These are phyloP conservation scores for Didymella glomerata DNA, from an alignment of 2,329 filamentous ascomycete genomes.

Conservation along the genomic window DNA sequence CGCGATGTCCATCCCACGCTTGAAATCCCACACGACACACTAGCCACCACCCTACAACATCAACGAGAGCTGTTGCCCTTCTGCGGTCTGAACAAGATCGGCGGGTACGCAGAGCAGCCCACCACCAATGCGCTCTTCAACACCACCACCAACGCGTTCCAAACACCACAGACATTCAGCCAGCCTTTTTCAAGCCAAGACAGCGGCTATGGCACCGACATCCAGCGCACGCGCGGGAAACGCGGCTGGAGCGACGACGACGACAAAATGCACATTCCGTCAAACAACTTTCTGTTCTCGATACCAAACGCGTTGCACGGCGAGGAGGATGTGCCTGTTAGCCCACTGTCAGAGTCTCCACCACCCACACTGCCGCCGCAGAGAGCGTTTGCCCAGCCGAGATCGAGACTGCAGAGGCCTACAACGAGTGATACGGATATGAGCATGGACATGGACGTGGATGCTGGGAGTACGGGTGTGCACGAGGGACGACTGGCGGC, in stretches of 20 bases:
- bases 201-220: conserved; percentile 40
- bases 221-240: conserved; percentile 48
- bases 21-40: conserved; percentile 22
- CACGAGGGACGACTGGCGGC: conserved; percentile 47
- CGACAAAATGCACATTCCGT: conserved; percentile 25
- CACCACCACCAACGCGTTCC: conserved; percentile 26
- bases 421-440: conserved; percentile 19
- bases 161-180: conserved; percentile 47
- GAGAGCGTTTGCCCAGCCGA: conserved; percentile 43
- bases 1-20: conserved; percentile 20
- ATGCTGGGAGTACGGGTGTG: conserved; percentile 32
- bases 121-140: conserved; percentile 28
- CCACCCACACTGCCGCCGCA: conserved; percentile 28
- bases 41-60: conserved; percentile 33
- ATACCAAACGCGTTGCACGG: conserved; percentile 27
- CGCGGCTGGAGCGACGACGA: conserved; percentile 54
- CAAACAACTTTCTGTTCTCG: conserved; percentile 38
- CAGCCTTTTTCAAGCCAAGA: conserved; percentile 47
- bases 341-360: conserved; percentile 45
- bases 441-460: conserved; percentile 38
- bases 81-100: conserved; percentile 80
- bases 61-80: conserved; percentile 77
- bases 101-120: conserved; percentile 71
- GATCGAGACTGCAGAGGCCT: conserved; percentile 26
- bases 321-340: conserved; percentile 49